Evolutionary conservation across 2,329 filamentous ascomycete genomes (phyloP).

Genomic region (Neocatenulostroma microsporum): DNA sequence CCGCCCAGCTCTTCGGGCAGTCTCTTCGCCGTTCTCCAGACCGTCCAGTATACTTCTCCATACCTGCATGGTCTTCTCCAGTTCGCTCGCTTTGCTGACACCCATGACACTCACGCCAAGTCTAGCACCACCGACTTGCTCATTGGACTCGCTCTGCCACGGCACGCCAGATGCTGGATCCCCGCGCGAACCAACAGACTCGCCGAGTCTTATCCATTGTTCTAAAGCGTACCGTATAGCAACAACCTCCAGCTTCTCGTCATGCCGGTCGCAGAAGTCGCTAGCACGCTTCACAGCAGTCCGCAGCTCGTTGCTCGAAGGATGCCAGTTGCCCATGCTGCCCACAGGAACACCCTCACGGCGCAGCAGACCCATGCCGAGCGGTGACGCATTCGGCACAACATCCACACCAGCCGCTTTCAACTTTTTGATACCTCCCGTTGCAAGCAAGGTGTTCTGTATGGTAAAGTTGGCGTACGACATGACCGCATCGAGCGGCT

Average conservation of each 20-base stretch:
- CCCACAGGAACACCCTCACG: slow-evolving; percentile 71
- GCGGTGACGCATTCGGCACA: slow-evolving; percentile 77
- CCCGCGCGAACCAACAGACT: slow-evolving; percentile 45
- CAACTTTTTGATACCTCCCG: slow-evolving; percentile 52
- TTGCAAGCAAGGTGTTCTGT: slow-evolving; percentile 64
- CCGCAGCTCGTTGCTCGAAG: slow-evolving; percentile 64
- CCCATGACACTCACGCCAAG: slow-evolving; percentile 59
- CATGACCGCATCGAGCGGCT: slow-evolving; percentile 80
- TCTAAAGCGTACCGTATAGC: slow-evolving; percentile 76
- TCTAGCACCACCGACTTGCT: slow-evolving; percentile 43
- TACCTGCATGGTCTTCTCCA: slow-evolving; percentile 55
- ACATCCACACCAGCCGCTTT: slow-evolving; percentile 67
- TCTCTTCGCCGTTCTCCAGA: slow-evolving; percentile 41
- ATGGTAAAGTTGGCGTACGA: slow-evolving; percentile 87
- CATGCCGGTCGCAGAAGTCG: slow-evolving; percentile 53
- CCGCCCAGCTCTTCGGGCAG: slow-evolving; percentile 39
- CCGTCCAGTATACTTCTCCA: slow-evolving; percentile 47
- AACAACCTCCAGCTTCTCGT: slow-evolving; percentile 71
- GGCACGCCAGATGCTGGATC: slow-evolving; percentile 44
- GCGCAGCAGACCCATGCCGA: slow-evolving; percentile 88
- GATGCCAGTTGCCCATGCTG: slow-evolving; percentile 77
- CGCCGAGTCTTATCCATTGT: slow-evolving; percentile 46
- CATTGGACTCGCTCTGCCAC: slow-evolving; percentile 40
- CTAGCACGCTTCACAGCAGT: slow-evolving; percentile 55
- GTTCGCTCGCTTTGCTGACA: slow-evolving; percentile 51